phyloP scores from a whole-genome alignment of 306 rosid genomes.

The Cotoneaster glaucophyllus region DNA sequence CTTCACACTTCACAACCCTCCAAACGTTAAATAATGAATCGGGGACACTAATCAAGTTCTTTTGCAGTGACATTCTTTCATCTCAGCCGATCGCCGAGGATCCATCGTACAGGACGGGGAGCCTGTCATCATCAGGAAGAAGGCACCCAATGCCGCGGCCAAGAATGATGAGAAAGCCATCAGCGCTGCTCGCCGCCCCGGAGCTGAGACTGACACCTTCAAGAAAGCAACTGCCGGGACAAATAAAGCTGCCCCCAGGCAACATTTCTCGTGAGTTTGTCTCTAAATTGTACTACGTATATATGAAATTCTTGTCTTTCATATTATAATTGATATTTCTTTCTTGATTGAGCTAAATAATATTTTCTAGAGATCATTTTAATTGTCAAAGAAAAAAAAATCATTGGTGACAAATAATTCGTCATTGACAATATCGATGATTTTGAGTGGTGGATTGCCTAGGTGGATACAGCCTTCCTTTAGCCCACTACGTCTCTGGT shows the following conservation, averaged over 20 bases:
- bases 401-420: too few relatives aligned
- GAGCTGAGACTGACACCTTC: slow-evolving; percentile 71
- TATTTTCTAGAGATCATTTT: not conserved
- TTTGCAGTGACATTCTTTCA: too few relatives aligned
- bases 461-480: too few relatives aligned
- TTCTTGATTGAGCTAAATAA: not conserved
- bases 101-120: slow-evolving; percentile 81
- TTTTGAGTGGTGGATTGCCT: too few relatives aligned
- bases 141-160: slow-evolving; percentile 80
- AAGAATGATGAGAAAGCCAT: slow-evolving; percentile 88
- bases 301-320: not conserved
- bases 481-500: too few relatives aligned
- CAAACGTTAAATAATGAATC: too few relatives aligned
- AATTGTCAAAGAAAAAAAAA: not conserved
- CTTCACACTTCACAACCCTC: too few relatives aligned
- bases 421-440: too few relatives aligned
- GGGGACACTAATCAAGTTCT: too few relatives aligned
- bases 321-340: too few relatives aligned
- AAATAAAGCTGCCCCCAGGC: slow-evolving; percentile 76
- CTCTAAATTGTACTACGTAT: not conserved
- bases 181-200: slow-evolving; percentile 83
- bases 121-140: slow-evolving; percentile 74
- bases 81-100: slow-evolving; percentile 32
- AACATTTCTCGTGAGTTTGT: slow-evolving; percentile 63
- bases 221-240: slow-evolving; percentile 73